Evolutionary conservation across 768 basidiomycete genomes (phyloP).

Genomic region (Fomitopsis serialis): DNA sequence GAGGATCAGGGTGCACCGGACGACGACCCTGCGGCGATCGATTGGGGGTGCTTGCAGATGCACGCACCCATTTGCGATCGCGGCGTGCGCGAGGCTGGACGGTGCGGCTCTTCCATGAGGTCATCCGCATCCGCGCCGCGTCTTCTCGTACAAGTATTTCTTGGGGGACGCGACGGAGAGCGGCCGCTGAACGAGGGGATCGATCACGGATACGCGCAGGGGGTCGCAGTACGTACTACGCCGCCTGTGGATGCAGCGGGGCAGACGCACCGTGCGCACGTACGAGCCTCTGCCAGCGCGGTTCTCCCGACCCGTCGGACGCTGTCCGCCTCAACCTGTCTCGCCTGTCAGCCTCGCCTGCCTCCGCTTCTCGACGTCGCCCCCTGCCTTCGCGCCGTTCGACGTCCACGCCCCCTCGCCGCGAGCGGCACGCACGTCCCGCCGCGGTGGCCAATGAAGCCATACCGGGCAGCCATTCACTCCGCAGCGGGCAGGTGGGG

Average conservation of each 20-base stretch:
- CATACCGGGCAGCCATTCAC: background rate
- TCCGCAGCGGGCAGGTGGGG: background rate
- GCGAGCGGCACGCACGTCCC: no score
- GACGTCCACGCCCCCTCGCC: no score
- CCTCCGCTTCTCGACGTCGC: no score
- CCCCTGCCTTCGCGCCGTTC: no score
- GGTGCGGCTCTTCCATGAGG: background rate
- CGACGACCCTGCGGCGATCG: background rate
- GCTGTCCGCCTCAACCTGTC: background rate
- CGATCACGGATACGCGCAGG: background rate
- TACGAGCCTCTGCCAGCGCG: background rate
- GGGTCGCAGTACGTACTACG: no score
- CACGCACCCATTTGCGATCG: background rate
- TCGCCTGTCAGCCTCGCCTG: background rate
- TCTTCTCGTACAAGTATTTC: background rate
- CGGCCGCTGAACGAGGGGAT: background rate
- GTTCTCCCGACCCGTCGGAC: background rate
- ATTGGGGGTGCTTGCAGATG: background rate
- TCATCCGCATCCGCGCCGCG: background rate
- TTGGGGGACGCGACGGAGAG: no score
- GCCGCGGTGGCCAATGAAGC: background rate
- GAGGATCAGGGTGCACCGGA: background rate
- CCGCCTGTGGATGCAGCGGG: background rate
- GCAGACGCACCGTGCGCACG: background rate
- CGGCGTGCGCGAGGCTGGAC: background rate